Evolutionary conservation across 139 green algal genomes (phyloP), one percentile per base, ranked within the genome.

Genomic region (Tetradesmus obliquus): DNA sequence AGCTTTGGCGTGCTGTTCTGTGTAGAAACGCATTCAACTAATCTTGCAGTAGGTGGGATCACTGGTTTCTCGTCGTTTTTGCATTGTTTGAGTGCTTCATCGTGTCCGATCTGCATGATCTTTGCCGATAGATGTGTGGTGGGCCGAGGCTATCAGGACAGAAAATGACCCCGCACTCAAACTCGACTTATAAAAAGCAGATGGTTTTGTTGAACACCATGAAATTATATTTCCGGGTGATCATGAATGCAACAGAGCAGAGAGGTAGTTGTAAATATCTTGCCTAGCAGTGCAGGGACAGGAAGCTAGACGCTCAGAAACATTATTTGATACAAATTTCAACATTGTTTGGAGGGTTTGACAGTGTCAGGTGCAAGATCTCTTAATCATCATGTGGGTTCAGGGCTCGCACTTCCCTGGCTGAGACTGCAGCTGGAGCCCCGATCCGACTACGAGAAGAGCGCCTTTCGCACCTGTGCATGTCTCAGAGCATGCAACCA

Each of bases 401-500:
- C 66, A 76, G 66, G 66, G 66, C 66, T 76, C 66, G 66, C 66
- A 76, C 66, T 76, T 76, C 15, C 66, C 66, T 76, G 66, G 66
- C 66, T 76, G 66, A 24, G 66, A 76, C 66, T 76, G 66, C 66
- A 76, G 66, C 66, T 24, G 66, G 66, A 76, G 17, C 66, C 60
- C 66, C 66, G 66, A 76, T 76, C 66, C 66, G 15, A 76, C 66
- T 76, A 76, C 60, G 66, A 76, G 66, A 24, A 76, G 17, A 76
- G 66, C 66, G 66, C 66, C 15, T 76, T 76, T 76, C 17, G 66
- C 79, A 12, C n/a, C 7, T n/a, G 6, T 84, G 32, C 45, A 55
- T 55, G 79, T 84, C 10, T 54, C 79, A 84, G 79, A 84, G 45
- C 45, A 84, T 84, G 79, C 79, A 60, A 86, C 19, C 54, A 86